Evolutionary conservation across 305 asterid genomes (phyloP), one percentile per base, ranked within the genome.

Genomic region (Ruellia speciosa): DNA sequence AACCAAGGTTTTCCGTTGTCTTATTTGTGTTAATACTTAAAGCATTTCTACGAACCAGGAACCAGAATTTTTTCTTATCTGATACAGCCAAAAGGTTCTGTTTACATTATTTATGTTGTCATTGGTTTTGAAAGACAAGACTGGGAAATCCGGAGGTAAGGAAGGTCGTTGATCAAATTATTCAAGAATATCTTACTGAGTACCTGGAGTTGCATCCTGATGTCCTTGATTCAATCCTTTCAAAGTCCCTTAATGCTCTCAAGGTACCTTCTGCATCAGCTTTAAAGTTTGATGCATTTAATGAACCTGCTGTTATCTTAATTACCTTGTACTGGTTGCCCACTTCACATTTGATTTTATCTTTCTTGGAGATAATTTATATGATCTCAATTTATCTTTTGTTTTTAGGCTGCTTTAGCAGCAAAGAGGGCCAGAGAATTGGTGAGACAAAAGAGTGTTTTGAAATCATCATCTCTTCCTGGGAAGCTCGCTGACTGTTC

Each of bases 401-500:
- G 43, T 64, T 35, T 66, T 59, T 70, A 92, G 98, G 98, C 98
- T 65, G 96, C 98, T 60, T 73, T 81, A 65, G 98, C 98, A 43
- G 98, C 98, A 54, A 88, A 88, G 79, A 78, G 95, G 75, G 96
- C 98, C 13, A 81, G 96, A 72, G 98, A 92, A 64, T 71, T 92
- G 74, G 96, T 85, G 67, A 86, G 98, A 53, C 94, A 85, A 72
- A 90, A 87, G 69, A 75, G 95, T 70, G 93, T 83, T 41, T 63
- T 88, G 72, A 88, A 65, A 74, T 88, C 96, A 45, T 88, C 98
- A 12, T 80, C 98, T 59, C 95, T 92, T 68, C 98, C 98, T 7
- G 96, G 98, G 65, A 92, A 92, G 84, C 98, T 92, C 55, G 96
- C 98, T 77, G 98, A 92, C 74, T 92, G 98, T 71, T 88, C 96